Base-by-base conservation (phyloP, 148 eudicot species). In the Camellia japonica region DNA sequence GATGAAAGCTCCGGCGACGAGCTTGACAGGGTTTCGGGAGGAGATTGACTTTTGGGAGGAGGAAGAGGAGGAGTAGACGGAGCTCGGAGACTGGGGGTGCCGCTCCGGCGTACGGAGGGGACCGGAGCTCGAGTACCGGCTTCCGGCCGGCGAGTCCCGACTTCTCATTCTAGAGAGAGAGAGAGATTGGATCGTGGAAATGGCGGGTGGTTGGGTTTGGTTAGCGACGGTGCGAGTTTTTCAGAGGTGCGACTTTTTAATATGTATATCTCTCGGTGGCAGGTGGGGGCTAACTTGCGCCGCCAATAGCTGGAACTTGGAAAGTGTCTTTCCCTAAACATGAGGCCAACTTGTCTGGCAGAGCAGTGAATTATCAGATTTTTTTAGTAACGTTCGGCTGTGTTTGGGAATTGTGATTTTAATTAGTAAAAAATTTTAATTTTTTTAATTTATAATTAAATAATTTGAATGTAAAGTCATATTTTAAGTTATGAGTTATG, bases 1-100 rank as follows among this genome's bases (percentile, higher is more conserved):
- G 10, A 89, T 73, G 56, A 94, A 84, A 65, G 81, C 91, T 47
- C 89, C 93, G n/a, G 93, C 94, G 6, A 91, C 93, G 74, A 51
- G 61, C 54, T 79, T 89, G 80, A 89, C 87, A 1, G 80, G 85
- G 75, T 79, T 87, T 9, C 76, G 69, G 78, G 42, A 44, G 73
- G 82, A 74, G 73, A 47, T 70, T 42, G 92, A 89, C 81, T 76
- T 83, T 5, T 80, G 67, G 11, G 93, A 82, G 49, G 90, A 80
- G n/a, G 85, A 73, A 0, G 87, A 71, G 46, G 88, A 65, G 20
- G 93, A 79, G 78, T 75, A 83, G 58, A 83, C 6, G 18, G 90
- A 87, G 42, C 74, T 60, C 18, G 77, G 64, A 5, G 89, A 79
- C 73, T 51, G 81, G 11, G 79, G 55, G 54, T 38, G 16, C 3